Evolutionary conservation across 78 protist genomes (phyloP).

Genomic region (Chrysochromulina parva): DNA sequence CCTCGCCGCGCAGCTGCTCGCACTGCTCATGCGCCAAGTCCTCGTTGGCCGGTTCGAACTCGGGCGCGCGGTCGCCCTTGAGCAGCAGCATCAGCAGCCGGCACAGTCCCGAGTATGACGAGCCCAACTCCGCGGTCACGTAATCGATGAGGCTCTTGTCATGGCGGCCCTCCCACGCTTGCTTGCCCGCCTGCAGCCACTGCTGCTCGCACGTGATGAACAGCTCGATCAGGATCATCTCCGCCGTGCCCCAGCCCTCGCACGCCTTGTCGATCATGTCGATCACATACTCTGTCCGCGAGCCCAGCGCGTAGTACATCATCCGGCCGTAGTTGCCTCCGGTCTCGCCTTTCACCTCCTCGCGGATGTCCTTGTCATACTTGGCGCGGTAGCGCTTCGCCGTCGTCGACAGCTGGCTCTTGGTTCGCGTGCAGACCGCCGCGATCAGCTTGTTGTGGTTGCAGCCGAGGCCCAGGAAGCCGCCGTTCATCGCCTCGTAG

Average conservation of each 20-base stretch:
- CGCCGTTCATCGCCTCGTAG: not conserved
- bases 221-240: not conserved
- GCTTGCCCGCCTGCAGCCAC: too few species aligned
- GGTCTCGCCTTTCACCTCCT: not conserved
- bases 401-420: not conserved
- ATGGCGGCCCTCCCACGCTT: too few species aligned
- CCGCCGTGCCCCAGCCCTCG: not conserved
- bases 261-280: not conserved
- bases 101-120: too few species aligned
- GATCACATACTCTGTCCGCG: not conserved
- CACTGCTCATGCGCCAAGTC: too few species aligned
- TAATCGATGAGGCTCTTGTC: too few species aligned
- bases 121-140: too few species aligned
- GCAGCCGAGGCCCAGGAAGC: not conserved
- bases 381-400: not conserved
- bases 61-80: too few species aligned
- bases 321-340: not conserved
- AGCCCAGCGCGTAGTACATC: not conserved
- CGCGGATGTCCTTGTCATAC: not conserved
- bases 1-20: too few species aligned
- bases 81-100: too few species aligned
- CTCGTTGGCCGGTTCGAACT: too few species aligned
- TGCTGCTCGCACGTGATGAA: not conserved
- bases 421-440: not conserved
- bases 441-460: constrained; percentile 11